phyloP scores from a whole-genome alignment of 2,329 filamentous ascomycete genomes.

The Xylariaceae sp. region DNA sequence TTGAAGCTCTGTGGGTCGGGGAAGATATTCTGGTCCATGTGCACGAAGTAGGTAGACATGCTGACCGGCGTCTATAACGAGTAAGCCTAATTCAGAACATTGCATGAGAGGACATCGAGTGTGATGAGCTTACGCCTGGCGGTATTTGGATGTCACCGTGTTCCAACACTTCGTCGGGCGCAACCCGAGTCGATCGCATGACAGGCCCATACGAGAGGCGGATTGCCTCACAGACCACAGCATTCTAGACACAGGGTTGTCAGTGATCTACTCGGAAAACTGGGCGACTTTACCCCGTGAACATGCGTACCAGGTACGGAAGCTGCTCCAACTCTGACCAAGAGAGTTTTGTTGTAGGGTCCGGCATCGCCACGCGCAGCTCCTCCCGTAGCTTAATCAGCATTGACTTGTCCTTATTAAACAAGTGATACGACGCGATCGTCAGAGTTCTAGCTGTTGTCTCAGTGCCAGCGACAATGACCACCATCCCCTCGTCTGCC shows the following conservation, averaged over 20 bases:
- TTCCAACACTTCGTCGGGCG: not conserved
- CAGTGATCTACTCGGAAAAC: not conserved
- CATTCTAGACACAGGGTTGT: not conserved
- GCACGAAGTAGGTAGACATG: not conserved
- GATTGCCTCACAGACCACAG: not conserved
- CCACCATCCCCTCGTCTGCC: not conserved
- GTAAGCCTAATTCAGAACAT: not conserved
- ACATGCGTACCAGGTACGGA: not conserved
- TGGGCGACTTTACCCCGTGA: not conserved
- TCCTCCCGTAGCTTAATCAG: not conserved
- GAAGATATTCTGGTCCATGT: conserved; percentile 3
- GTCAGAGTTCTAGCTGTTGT: not conserved
- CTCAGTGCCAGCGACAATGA: not conserved
- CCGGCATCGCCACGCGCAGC: not conserved
- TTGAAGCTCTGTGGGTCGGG: conserved; percentile 3
- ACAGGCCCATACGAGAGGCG: not conserved
- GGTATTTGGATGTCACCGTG: not conserved
- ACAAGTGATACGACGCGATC: not conserved
- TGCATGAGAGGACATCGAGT: not conserved
- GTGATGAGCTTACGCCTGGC: not conserved
- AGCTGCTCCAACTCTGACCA: not conserved
- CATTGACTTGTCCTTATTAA: not conserved
- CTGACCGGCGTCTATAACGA: conserved; percentile 1
- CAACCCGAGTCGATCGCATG: not conserved
- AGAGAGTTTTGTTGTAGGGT: not conserved